Conservation (phyloP, 768 basidiomycete species). For the Mycena kentingensis region DNA sequence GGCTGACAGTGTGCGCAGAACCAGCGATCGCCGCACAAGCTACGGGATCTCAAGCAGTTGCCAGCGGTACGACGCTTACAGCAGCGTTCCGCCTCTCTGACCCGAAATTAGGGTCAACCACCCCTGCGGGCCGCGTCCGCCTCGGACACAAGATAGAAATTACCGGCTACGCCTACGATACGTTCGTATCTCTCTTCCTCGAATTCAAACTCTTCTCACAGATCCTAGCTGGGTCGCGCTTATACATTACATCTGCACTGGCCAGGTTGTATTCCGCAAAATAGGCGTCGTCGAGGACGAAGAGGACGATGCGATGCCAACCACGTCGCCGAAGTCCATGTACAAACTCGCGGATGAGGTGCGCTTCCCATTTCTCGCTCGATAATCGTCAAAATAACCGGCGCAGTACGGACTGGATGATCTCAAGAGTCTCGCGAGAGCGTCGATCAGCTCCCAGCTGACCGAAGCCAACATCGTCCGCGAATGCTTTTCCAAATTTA, state of each 20-base stretch:
- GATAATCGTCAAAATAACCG: neutral
- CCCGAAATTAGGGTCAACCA: neutral
- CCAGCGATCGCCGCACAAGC: no score
- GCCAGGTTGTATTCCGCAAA: slow-evolving; percentile 5
- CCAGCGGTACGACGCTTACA: neutral
- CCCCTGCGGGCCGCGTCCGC: neutral
- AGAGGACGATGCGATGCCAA: neutral
- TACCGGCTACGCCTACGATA: slow-evolving; percentile 14
- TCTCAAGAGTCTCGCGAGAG: slow-evolving; percentile 2
- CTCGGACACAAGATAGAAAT: slow-evolving; percentile 5
- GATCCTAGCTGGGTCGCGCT: slow-evolving; percentile 14
- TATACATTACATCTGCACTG: slow-evolving; percentile 17
- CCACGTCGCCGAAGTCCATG: slow-evolving; percentile 19
- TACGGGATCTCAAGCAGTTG: no score
- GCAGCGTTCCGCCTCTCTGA: neutral
- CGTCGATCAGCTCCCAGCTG: slow-evolving; percentile 6
- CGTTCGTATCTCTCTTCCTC: neutral
- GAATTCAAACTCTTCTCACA: neutral
- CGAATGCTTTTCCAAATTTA: slow-evolving; percentile 15
- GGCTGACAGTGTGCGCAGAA: no score
- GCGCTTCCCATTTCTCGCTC: neutral
- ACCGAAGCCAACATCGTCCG: slow-evolving; percentile 2
- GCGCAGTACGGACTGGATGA: slow-evolving; percentile 5
- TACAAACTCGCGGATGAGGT: slow-evolving; percentile 6
- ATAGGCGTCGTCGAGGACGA: neutral